These are phyloP conservation scores for Recurvomyces mirabilis DNA, from an alignment of 495 filamentous ascomycete genomes.

Conservation along the genomic window DNA sequence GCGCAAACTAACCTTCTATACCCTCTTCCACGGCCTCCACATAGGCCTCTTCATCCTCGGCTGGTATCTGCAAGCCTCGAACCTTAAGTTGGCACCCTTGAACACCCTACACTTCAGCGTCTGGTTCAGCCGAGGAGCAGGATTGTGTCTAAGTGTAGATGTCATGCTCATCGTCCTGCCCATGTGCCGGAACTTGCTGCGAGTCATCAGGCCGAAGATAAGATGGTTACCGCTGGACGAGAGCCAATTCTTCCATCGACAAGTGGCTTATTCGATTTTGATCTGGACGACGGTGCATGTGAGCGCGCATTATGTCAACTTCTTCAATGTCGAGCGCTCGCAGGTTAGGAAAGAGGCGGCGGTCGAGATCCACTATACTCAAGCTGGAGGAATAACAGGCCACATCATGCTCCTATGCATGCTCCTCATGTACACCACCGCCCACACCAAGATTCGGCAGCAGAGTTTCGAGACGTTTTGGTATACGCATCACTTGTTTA, in stretches of 20 bases:
- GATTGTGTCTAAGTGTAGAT: slow-evolving; percentile 70
- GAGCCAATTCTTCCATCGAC: slow-evolving; percentile 91
- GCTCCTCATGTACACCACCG: slow-evolving; percentile 95
- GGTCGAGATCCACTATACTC: slow-evolving; percentile 84
- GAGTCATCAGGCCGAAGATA: slow-evolving; percentile 75
- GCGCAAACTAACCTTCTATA: slow-evolving; percentile 53
- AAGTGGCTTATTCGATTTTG: slow-evolving; percentile 81
- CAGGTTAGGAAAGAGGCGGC: slow-evolving; percentile 73
- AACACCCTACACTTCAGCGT: slow-evolving; percentile 82
- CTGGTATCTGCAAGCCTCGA: slow-evolving; percentile 70
- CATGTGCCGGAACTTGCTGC: slow-evolving; percentile 84
- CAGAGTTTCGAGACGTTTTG: slow-evolving; percentile 98
- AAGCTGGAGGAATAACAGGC: slow-evolving; percentile 85
- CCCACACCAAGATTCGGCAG: slow-evolving; percentile 85
- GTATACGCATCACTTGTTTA: slow-evolving; percentile 97
- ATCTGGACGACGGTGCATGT: slow-evolving; percentile 73
- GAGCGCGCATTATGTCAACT: slow-evolving; percentile 86
- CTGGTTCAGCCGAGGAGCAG: slow-evolving; percentile 91
- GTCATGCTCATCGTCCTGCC: slow-evolving; percentile 78
- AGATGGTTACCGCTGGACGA: slow-evolving; percentile 86
- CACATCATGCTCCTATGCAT: slow-evolving; percentile 98
- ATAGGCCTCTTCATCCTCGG: slow-evolving; percentile 70
- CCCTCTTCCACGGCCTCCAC: slow-evolving; percentile 77
- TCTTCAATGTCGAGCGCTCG: slow-evolving; percentile 85
- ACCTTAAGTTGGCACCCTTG: slow-evolving; percentile 56